Evolutionary conservation across 768 basidiomycete genomes (phyloP), one percentile per base, ranked within the genome.

Genomic region (Suillus weaverae): DNA sequence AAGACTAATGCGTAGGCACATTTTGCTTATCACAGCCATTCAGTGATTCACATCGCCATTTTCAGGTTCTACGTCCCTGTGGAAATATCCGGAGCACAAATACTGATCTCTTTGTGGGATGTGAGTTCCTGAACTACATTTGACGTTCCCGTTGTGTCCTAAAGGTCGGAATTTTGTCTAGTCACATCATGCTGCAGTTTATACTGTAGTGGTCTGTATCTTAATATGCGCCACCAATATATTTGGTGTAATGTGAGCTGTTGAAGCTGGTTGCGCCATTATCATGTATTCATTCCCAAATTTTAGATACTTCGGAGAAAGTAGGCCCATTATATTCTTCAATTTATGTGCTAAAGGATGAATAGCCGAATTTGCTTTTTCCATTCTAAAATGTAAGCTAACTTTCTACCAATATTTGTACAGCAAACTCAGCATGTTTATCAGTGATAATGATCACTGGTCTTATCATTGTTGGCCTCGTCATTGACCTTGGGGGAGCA

Each of bases 71-170:
- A 81, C 3, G 80, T 86, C 0, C 89, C 90, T 16, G 86, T 87
- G 33, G 90, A 92, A 76, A 82, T 94, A 64, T 86, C 87, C 4
- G 91, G 91, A 2, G 86, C 89, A 10, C 81, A 84, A 11, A 82
- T 93, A 61, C 75, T 94, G n/a, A 78, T 94, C 63, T 80, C 84
- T 5, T 90, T 87, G 78, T 93, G 91, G 92, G 88, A 90, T 68
- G 86, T 87, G 66, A 61, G 81, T 73, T 43, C 36, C 53, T 20
- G 2, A 18, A 22, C 6, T 38, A n/a, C 50, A 5, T 55, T 36
- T 32, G 30, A 20, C 32, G 33, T 57, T 64, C 57, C 46, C 60
- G 30, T 41, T 39, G 36, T 41, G 18, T 61, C 22, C 35, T 41
- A 51, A 39, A 32, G 10, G 11, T n/a, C 32, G 41, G 51, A 16